Conservation (phyloP, 768 basidiomycete genomes). For the Lyophyllum semitale region DNA sequence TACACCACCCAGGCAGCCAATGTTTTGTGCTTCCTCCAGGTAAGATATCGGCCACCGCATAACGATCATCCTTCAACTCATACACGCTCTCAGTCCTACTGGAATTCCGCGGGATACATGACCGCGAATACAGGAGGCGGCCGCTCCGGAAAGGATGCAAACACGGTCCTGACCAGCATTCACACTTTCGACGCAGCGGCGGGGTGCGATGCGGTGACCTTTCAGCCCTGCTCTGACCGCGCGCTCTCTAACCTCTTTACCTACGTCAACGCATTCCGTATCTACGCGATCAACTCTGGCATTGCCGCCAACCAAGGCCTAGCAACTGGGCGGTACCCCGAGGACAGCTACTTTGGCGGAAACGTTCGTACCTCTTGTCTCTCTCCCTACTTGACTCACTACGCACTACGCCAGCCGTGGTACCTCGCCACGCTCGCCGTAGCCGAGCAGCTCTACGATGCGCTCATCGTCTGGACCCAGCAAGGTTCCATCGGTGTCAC, state of each 20-base stretch:
- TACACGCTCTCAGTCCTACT: constrained; percentile 57
- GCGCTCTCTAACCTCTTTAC: constrained; percentile 68
- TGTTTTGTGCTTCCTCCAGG: constrained; percentile 79
- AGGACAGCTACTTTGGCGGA: constrained; percentile 71
- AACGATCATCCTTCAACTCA: not conserved
- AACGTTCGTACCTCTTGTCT: constrained; percentile 49
- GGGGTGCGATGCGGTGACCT: constrained; percentile 71
- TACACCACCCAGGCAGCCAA: constrained; percentile 65
- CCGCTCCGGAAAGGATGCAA: constrained; percentile 77
- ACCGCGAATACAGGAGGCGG: constrained; percentile 79
- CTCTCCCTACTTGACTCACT: constrained; percentile 13
- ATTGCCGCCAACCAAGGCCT: constrained; percentile 55
- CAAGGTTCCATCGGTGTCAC: constrained; percentile 57
- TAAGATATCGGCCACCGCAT: constrained; percentile 40
- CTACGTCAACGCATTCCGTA: constrained; percentile 72
- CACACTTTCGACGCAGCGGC: constrained; percentile 75
- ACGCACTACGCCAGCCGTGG: constrained; percentile 56
- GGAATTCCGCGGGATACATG: constrained; percentile 66
- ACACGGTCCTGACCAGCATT: constrained; percentile 71
- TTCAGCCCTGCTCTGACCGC: constrained; percentile 80
- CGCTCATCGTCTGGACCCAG: constrained; percentile 63
- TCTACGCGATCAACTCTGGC: constrained; percentile 67
- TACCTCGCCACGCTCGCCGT: constrained; percentile 73
- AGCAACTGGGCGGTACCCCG: constrained; percentile 76
- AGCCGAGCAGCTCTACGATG: constrained; percentile 76